Evolutionary conservation across 768 basidiomycete species (phyloP).

Genomic region (Panaeolus cyanescens): DNA sequence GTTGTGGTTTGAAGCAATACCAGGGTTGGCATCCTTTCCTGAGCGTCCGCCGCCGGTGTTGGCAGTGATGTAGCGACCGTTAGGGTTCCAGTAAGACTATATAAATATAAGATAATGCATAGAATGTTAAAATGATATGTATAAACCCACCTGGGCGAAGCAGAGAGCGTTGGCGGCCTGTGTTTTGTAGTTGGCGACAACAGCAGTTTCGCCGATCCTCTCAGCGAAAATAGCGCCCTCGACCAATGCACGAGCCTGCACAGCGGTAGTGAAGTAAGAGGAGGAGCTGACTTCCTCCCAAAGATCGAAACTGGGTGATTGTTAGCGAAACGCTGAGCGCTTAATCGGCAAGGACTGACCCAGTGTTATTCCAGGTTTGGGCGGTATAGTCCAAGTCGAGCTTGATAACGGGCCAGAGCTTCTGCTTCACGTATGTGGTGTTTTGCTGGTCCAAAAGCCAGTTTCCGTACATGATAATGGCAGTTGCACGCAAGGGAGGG

Average conservation of each 20-base stretch:
- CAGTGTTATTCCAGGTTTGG: conserved; percentile 64
- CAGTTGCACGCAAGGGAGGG: conserved; percentile 69
- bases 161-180: conserved; percentile 71
- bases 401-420: conserved; percentile 70
- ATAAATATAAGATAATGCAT: conserved; percentile 28
- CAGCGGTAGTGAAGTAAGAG: conserved; percentile 81
- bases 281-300: conserved; percentile 74
- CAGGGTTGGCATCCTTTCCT: conserved; percentile 73
- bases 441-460: conserved; percentile 58
- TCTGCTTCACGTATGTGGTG: conserved; percentile 43
- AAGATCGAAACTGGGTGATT: conserved; percentile 55
- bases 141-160: conserved; percentile 62
- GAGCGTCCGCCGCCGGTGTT: conserved; percentile 75
- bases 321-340: not conserved
- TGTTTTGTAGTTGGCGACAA: conserved; percentile 44
- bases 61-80: conserved; percentile 59
- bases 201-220: conserved; percentile 51
- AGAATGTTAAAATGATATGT: not conserved
- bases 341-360: conserved; percentile 37
- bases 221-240: conserved; percentile 65
- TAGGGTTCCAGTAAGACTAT: conserved; percentile 75
- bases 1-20: conserved; percentile 76
- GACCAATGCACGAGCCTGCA: conserved; percentile 72
- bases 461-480: conserved; percentile 71
- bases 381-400: conserved; percentile 75